These are phyloP conservation scores for Stephanocyclus meneghinianus DNA, from an alignment of 352 stramenopile species.

Conservation along the genomic window DNA sequence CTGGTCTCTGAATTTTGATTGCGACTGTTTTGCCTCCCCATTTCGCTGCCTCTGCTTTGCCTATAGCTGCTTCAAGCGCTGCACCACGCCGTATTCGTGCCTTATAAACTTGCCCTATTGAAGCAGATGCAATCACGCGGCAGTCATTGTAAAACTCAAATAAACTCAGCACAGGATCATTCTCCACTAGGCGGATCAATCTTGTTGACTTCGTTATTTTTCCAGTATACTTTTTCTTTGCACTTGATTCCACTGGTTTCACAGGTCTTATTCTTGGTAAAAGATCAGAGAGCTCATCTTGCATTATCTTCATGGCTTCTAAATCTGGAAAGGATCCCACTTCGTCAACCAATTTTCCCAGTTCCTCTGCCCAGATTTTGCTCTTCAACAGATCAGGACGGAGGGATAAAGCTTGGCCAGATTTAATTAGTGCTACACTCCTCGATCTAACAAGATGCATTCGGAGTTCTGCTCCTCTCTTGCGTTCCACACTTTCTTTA, in stretches of 20 bases:
- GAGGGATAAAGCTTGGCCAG: constrained; percentile 83
- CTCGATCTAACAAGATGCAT: constrained; percentile 67
- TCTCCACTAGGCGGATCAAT: constrained; percentile 62
- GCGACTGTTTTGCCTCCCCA: constrained; percentile 78
- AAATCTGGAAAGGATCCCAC: constrained; percentile 84
- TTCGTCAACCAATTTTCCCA: constrained; percentile 85
- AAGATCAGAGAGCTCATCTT: constrained; percentile 77
- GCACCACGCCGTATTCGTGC: constrained; percentile 56
- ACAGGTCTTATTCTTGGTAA: constrained; percentile 51
- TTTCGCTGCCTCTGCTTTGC: constrained; percentile 54
- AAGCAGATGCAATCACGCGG: constrained; percentile 68
- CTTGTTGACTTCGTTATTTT: constrained; percentile 36
- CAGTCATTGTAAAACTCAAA: constrained; percentile 81
- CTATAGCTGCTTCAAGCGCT: constrained; percentile 71
- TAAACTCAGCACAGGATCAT: constrained; percentile 69
- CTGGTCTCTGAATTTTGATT: constrained; percentile 83
- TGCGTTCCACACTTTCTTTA: constrained; percentile 61
- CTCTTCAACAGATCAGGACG: constrained; percentile 84
- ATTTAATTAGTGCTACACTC: constrained; percentile 78
- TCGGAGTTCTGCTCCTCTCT: constrained; percentile 70
- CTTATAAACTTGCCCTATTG: constrained; percentile 82
- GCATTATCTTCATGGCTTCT: constrained; percentile 84
- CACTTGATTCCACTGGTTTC: constrained; percentile 35
- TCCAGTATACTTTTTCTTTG: constrained; percentile 18
- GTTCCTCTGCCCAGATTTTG: constrained; percentile 83